Evolutionary conservation across 306 rosid species (phyloP), one percentile per base, ranked within the genome.

Genomic region (Begonia loranthoides): DNA sequence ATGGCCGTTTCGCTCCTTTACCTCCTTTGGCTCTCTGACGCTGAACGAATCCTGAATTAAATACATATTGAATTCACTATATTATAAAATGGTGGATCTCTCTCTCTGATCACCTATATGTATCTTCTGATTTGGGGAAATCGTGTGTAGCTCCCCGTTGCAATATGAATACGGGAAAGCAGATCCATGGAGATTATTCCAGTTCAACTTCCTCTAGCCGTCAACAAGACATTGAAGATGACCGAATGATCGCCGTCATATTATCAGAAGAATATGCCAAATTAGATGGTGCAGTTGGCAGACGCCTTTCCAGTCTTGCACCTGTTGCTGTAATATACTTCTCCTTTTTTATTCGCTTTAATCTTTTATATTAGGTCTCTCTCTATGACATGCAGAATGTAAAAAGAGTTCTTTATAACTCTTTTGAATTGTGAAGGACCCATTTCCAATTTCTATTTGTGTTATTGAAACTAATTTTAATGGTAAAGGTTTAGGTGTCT

Each of bases 201-300:
- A 71, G 78, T 49, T 84, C 90, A 41, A 80, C 74, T 28, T 80
- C 90, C 49, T 61, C 54, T 41, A 73, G 80, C 65, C 71, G 80
- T 60, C 84, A 78, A 60, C 77, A 51, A 50, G 78, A 73, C 55
- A 41, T 64, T 59, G 77, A 76, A 52, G 84, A 87, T 73, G 96
- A 87, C 54, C 66, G 61, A 52, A 87, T 87, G 96, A 87, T 87
- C 59, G 96, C 94, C 58, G 49, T 55, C 61, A 71, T 72, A 3
- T 69, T 87, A 33, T 60, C 96, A 2, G 96, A 87, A 70, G 96
- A 80, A 69, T 83, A 87, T 56, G 87, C 96, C 48, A 64, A 83
- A 7, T 66, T 83, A 55, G 87, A 87, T 48, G 92, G 84, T 50
- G 71, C 73, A 16, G 73, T 78, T 39, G 79, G 76, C 17, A 63